phyloP scores from a whole-genome alignment of 2,329 filamentous ascomycete species.

The Sphaerulina musiva region DNA sequence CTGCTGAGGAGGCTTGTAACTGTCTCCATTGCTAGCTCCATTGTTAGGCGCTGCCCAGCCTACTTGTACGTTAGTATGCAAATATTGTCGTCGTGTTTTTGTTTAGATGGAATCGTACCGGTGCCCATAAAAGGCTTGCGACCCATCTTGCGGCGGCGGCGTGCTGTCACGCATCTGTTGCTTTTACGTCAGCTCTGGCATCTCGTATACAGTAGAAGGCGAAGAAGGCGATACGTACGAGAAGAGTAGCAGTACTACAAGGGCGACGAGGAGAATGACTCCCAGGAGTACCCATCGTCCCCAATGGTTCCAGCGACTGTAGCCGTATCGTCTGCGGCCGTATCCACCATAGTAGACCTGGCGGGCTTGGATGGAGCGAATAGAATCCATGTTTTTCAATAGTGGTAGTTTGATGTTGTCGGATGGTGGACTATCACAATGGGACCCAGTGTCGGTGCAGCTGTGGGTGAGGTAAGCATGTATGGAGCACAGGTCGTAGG shows the following conservation, averaged over 20 bases:
- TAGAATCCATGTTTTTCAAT: constrained; percentile 2
- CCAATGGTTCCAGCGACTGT: constrained; percentile 12
- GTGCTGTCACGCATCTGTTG: constrained; percentile 13
- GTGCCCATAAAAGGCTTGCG: constrained; percentile 16
- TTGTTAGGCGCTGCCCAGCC: constrained; percentile 12
- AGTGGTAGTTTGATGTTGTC: background rate
- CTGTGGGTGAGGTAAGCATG: background rate
- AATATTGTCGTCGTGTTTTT: background rate
- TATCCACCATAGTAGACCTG: background rate
- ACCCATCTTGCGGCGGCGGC: constrained; percentile 13
- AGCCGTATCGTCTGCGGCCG: background rate
- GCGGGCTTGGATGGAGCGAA: background rate
- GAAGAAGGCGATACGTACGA: constrained; percentile 10
- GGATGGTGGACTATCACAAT: constrained; percentile 7
- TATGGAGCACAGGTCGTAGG: background rate
- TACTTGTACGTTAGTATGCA: background rate
- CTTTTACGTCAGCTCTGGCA: no score
- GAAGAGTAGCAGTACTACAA: constrained; percentile 14
- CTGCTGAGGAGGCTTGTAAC: background rate
- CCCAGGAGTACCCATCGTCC: constrained; percentile 19
- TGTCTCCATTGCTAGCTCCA: background rate
- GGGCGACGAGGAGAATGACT: constrained; percentile 9
- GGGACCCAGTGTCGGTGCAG: constrained; percentile 2
- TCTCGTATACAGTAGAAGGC: background rate
- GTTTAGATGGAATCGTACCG: background rate